A percentile compares a stretch with the other conserved stretches of the same genome.
These are phyloP conservation scores for Exophiala mesophila DNA, from an alignment of 2,329 filamentous ascomycete genomes.

Conservation along the genomic window DNA sequence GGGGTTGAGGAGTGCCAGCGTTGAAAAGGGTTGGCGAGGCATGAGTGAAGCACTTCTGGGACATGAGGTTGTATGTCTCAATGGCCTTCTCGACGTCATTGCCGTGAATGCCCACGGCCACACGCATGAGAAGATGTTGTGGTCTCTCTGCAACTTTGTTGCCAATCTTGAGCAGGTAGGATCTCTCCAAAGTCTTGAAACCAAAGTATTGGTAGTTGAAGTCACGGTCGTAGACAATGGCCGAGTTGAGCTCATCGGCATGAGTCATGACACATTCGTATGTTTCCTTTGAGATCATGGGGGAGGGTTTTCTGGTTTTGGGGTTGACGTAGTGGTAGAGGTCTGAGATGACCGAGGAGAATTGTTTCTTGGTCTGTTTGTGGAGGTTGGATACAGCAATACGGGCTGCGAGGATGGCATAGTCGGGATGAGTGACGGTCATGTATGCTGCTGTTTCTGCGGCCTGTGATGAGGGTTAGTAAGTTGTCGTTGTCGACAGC, in stretches of 20 bases:
- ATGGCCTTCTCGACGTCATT: conserved; percentile 90
- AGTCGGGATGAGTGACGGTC: conserved; percentile 98
- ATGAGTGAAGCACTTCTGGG: conserved; percentile 96
- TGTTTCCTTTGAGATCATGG: conserved; percentile 90
- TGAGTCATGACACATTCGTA: conserved; percentile 94
- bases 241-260: conserved; percentile 94
- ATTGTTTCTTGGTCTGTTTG: conserved; percentile 99
- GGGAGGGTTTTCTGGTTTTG: conserved; percentile 74
- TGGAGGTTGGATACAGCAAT: conserved; percentile 99
- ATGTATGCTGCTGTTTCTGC: conserved; percentile 99
- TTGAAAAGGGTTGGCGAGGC: conserved; percentile 98
- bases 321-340: conserved; percentile 96
- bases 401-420: conserved; percentile 94
- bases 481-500: conserved; percentile 16
- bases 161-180: conserved; percentile 91
- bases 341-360: conserved; percentile 89
- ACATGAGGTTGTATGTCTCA: conserved; percentile 99
- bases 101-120: conserved; percentile 93
- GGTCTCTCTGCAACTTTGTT: conserved; percentile 95
- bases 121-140: conserved; percentile 99
- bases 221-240: conserved; percentile 97
- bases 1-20: conserved; percentile 87
- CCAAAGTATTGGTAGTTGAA: conserved; percentile 99
- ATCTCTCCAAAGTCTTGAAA: conserved; percentile 98
- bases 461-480: conserved; percentile 55